These are phyloP conservation scores for Hansenula anomala DNA, from an alignment of 1,139 yeast genomes.

Conservation along the genomic window DNA sequence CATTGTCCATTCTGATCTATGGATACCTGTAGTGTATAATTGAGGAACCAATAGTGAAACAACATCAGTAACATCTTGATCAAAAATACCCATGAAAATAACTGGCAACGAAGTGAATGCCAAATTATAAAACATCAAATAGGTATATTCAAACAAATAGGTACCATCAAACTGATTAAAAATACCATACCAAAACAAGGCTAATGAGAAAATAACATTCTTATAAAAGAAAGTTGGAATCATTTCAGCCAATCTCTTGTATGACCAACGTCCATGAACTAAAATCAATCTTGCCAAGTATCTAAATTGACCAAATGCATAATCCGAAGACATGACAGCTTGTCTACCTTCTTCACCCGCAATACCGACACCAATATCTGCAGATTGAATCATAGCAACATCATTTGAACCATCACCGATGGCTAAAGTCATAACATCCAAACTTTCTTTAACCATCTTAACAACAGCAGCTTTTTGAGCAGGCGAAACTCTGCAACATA, in stretches of 20 bases:
- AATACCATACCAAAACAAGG: conserved; percentile 92
- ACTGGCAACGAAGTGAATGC: conserved; percentile 95
- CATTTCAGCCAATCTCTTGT: conserved; percentile 88
- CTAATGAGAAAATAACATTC: conserved; percentile 81
- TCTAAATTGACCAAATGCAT: conserved; percentile 93
- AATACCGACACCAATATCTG: conserved; percentile 96
- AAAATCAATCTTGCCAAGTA: conserved; percentile 71
- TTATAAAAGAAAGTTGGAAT: conserved; percentile 91
- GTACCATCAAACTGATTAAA: conserved; percentile 86
- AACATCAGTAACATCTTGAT: conserved; percentile 85
- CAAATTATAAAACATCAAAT: conserved; percentile 85
- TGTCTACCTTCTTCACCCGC: conserved; percentile 99
- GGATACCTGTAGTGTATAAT: conserved; percentile 78
- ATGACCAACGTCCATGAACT: conserved; percentile 97
- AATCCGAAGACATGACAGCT: conserved; percentile 97
- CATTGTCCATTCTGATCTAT: conserved; percentile 77
- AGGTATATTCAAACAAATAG: conserved; percentile 87
- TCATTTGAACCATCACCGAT: conserved; percentile 99
- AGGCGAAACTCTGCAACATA: conserved; percentile 96
- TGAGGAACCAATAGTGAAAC: conserved; percentile 88
- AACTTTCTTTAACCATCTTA: conserved; percentile 74
- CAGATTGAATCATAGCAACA: conserved; percentile 98
- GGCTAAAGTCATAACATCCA: conserved; percentile 85
- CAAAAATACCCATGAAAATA: conserved; percentile 83
- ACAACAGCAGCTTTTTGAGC: conserved; percentile 97